Evolutionary conservation across 2,329 filamentous ascomycete genomes (phyloP), one percentile per base, ranked within the genome.

Genomic region (Aureobasidium sp.): DNA sequence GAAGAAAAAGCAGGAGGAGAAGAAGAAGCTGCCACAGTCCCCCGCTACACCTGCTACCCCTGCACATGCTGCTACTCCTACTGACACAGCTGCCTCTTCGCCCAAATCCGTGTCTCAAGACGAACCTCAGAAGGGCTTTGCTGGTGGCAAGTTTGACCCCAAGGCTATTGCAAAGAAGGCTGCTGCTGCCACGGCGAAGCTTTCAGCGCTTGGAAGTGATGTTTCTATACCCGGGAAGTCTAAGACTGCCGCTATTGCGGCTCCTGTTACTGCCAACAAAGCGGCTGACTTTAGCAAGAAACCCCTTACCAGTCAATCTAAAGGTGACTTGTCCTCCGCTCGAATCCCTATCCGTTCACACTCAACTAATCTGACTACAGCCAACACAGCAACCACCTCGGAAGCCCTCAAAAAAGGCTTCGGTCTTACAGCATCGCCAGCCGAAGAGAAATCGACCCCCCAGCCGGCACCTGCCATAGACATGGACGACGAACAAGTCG

Each of bases 401-500:
- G 43, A 56, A 15, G 60, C 60, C 20, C 60, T 62, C 27, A 62
- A 50, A 20, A 62, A 56, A 36, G 87, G 87, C 36, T 97, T 97
- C 71, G 93, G 92, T 2, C 85, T 97, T 50, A 82, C 83, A 63
- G 94, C 90, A 72, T 78, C 83, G 46, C 80, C 80, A 57, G 75
- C 78, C 53, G 90, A 91, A 59, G 65, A 70, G n/a, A 91, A 89
- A 70, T 74, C 82, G 3, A 79, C 84, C 4, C 36, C 57, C 20
- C 57, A 60, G 27, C 57, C 46, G 13, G 79, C 84, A 24, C 91
- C 90, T 20, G 91, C 89, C 64, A 79, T 96, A 26, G 87, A 92
- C 68, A 87, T 97, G 68, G 92, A 89, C 64, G 93, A 97, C 70
- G 93, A 97, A 69, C 90, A 96, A 69, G 87, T 86, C 36, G 88